Evolutionary conservation across 2,329 filamentous ascomycete genomes (phyloP).

Genomic region (Elsinoe ampelina): DNA sequence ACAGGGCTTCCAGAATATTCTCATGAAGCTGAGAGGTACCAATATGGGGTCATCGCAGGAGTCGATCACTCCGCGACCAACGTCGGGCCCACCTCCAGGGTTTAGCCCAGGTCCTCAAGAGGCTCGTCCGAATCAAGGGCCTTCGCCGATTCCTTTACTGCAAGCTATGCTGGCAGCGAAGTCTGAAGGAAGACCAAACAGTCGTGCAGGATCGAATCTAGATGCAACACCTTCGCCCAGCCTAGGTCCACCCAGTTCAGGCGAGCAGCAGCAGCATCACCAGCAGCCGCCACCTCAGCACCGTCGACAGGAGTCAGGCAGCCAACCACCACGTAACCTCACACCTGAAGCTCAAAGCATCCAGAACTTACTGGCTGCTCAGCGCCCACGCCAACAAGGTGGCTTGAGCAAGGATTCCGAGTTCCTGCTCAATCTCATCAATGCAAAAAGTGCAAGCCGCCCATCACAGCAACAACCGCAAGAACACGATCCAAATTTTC

Average conservation of each 20-base stretch:
- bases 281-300: background rate
- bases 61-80: background rate
- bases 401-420: constrained; percentile 55
- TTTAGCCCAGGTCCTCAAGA: background rate
- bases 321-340: constrained; percentile 12
- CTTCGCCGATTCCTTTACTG: constrained; percentile 1
- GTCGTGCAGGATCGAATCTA: background rate
- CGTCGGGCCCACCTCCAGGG: background rate
- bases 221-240: background rate
- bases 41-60: constrained; percentile 5
- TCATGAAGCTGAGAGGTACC: constrained; percentile 9
- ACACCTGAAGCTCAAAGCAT: constrained; percentile 21
- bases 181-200: constrained; percentile 8
- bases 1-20: constrained; percentile 56
- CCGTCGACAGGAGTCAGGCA: constrained; percentile 4
- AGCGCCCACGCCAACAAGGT: constrained; percentile 37
- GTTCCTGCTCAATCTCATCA: constrained; percentile 78
- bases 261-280: background rate
- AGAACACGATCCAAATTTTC: constrained; percentile 24
- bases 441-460: constrained; percentile 32
- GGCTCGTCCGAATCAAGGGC: background rate
- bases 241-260: background rate
- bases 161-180: constrained; percentile 1
- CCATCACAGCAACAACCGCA: constrained; percentile 26
- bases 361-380: constrained; percentile 30